Evolutionary conservation across 2,329 filamentous ascomycete genomes (phyloP).

Genomic region (Pyrenophora tritici-repentis): DNA sequence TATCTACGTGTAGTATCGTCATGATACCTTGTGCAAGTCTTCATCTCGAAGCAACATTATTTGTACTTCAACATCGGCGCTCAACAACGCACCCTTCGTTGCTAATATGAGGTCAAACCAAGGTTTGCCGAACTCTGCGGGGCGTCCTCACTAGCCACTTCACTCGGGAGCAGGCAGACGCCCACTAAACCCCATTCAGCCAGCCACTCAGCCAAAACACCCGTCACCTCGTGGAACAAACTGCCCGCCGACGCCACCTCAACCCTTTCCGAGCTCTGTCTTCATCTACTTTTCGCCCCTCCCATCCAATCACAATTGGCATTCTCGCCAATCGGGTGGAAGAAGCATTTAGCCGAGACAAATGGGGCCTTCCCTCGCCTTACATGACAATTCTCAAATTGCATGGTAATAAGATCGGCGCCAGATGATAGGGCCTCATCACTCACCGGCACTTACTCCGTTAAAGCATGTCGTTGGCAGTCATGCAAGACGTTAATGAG

Average conservation of each 20-base stretch:
- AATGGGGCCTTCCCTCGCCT: neutral
- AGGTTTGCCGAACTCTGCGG: slow-evolving; percentile 13
- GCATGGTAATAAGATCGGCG: slow-evolving; percentile 9
- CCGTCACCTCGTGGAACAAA: slow-evolving; percentile 6
- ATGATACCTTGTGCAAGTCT: too few relatives aligned
- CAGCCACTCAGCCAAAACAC: neutral
- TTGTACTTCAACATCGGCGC: too few relatives aligned
- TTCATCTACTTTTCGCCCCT: too few relatives aligned
- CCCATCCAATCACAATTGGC: too few relatives aligned
- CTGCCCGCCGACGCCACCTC: slow-evolving; percentile 2
- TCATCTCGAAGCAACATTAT: too few relatives aligned
- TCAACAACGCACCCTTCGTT: too few relatives aligned
- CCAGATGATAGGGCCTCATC: neutral
- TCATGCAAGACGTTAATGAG: slow-evolving; percentile 5
- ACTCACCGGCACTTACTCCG: slow-evolving; percentile 17
- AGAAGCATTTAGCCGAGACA: slow-evolving; percentile 11
- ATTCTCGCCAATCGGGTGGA: neutral
- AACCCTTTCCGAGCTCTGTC: neutral
- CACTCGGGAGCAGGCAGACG: slow-evolving; percentile 22
- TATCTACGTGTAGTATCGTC: too few relatives aligned
- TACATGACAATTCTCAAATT: slow-evolving; percentile 7
- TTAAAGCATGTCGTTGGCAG: slow-evolving; percentile 5
- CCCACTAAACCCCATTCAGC: slow-evolving; percentile 1
- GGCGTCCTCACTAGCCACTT: slow-evolving; percentile 7
- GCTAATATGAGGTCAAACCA: slow-evolving; percentile 12